Evolutionary conservation across 2,329 filamentous ascomycete genomes (phyloP), one percentile per base, ranked within the genome.

Genomic region (Monilinia fructigena): DNA sequence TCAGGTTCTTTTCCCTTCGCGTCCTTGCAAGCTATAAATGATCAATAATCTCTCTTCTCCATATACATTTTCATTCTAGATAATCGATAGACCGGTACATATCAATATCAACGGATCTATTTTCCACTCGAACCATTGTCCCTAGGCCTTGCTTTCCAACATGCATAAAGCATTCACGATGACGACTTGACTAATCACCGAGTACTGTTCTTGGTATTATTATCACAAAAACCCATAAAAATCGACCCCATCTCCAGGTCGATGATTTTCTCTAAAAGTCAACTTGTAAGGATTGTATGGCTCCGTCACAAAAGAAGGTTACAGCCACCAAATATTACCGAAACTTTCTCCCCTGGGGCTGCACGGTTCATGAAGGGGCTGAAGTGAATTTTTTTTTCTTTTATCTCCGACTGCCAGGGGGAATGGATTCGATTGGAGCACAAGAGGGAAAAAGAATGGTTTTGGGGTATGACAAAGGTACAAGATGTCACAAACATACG

Each of bases 351-450:
- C 54, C 28, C 62, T 58, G 40, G 42, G 31, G 42, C 54, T 35
- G 62, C 62, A 65, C 62, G 31, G 62, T 59, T 65, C 62, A 47
- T 65, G 53, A 58, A 56, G 31, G 53, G 62, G 62, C 47, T 60
- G 56, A 26, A 50, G 56, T 60, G 45, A 18, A n/a, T 23, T 26
- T 45, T n/a, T 50, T 61, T 7, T 40, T 42, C 40, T 53, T 61
- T 42, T 42, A 38, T 48, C 60, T 54, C 60, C 60, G 58, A 52
- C 23, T 50, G 28, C 20, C 45, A 48, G 28, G 56, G 56, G 45
- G 47, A n/a, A 11, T 16, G 56, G 20, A 50, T 60, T 40, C 20
- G 31, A 55, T 40, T 55, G 12, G 54, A 40, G 35, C 35, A 42
- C 12, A 26, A 42, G 20, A 23, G 31, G 56, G 28, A 47, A 35